Evolutionary conservation across 2,329 filamentous ascomycete genomes (phyloP), one percentile per base, ranked within the genome.

Genomic region (Macroventuria anomochaeta): DNA sequence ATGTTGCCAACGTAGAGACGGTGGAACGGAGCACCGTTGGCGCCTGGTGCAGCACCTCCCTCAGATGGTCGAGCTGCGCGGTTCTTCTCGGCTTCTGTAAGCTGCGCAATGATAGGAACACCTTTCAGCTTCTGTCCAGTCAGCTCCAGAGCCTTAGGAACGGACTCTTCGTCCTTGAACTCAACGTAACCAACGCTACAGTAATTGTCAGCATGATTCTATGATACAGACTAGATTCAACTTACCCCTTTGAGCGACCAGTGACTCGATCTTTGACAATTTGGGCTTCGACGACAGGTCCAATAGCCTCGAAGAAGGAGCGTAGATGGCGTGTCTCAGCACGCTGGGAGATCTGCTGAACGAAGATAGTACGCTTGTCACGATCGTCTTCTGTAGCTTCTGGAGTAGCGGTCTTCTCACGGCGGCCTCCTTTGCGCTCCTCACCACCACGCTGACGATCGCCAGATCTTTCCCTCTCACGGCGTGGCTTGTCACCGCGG

Each of bases 61-160:
- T 70, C 69, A 46, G 90, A 85, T 61, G 85, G 93, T 64, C 93
- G 91, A 61, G 92, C 91, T 81, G 96, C 93, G 67, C 95, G 92
- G 74, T 99, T 99, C 83, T 99, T 99, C 78, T 99, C 96, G 74
- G 95, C 96, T 83, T 99, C 95, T 69, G 95, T 97, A 75, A 96
- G 87, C 79, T 97, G 93, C 49, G 93, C 96, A 70, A 99, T 99
- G 75, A 99, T 96, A 55, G 95, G 95, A 65, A 99, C 97, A 83
- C 92, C 93, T 88, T 96, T 83, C 78, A 99, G 88, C 80, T 95
- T 96, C 81, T 97, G 93, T 79, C 95, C 95, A 76, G 95, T 99
- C 82, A 99, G 92, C 81, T 96, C 90, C 75, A 99, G 90, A 72
- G 96, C 95, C 80, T 90, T 88, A 71, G 88, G 83, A 68, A 99